Conservation (phyloP, 129 eudicot species). For the Tanacetum coccineum region DNA sequence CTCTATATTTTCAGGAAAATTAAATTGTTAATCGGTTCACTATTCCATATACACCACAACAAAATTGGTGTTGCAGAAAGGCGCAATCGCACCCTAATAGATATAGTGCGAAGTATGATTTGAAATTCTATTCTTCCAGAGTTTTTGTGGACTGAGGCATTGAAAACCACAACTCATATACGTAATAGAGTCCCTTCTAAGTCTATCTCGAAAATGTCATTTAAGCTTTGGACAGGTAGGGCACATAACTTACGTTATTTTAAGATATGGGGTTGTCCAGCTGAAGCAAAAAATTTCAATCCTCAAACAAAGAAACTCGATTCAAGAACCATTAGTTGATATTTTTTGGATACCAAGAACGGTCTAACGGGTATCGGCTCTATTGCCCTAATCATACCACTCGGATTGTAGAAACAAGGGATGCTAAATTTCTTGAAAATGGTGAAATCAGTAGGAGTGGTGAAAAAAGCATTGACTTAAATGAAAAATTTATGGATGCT, state of each 20-base stretch:
- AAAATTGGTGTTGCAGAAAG: constrained; percentile 1
- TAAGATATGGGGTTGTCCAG: neutral
- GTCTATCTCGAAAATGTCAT: neutral
- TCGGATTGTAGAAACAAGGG: neutral
- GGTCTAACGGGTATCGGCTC: neutral
- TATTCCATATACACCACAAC: neutral
- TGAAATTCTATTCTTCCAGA: neutral
- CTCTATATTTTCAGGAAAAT: neutral
- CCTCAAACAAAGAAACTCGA: too few relatives aligned
- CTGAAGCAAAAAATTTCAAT: too few relatives aligned
- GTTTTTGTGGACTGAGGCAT: neutral
- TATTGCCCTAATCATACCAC: neutral
- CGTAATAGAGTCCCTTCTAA: neutral
- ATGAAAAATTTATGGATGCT: neutral
- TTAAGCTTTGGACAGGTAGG: neutral
- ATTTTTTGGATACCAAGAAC: neutral
- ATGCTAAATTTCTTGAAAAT: neutral
- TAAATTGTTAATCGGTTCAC: neutral
- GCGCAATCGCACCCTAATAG: neutral
- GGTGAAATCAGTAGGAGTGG: neutral
- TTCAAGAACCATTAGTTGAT: neutral
- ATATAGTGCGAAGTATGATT: neutral
- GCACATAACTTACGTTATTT: neutral
- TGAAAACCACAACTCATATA: neutral
- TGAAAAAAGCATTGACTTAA: neutral